A percentile compares a stretch with the other conserved stretches of the same genome.
Evolutionary conservation across 73 alveolate species (phyloP).

Genomic region (Tetrahymena borealis): DNA sequence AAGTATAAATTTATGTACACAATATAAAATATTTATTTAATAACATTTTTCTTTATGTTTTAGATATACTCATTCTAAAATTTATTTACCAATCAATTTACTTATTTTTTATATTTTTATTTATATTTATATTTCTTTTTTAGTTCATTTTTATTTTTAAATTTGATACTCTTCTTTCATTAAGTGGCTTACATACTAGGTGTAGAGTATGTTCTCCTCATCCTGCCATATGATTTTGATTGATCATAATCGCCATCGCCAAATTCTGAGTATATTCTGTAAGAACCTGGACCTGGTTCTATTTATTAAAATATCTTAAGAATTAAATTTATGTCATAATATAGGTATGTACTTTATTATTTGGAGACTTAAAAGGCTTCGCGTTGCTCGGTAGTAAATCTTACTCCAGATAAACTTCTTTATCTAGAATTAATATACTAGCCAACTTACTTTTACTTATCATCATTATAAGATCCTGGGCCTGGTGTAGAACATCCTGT

Average conservation of each 20-base stretch:
- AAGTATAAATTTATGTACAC: too few relatives aligned
- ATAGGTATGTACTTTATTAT: background rate
- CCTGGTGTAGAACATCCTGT: background rate
- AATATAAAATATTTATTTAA: too few relatives aligned
- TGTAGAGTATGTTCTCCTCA: background rate
- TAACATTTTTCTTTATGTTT: too few relatives aligned
- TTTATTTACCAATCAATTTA: too few relatives aligned
- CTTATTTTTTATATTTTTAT: too few relatives aligned
- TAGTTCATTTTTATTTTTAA: too few relatives aligned
- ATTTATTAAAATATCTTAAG: background rate
- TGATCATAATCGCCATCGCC: background rate
- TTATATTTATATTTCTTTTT: too few relatives aligned
- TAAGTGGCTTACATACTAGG: background rate
- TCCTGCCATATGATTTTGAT: background rate
- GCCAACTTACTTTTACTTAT: background rate
- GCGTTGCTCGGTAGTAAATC: background rate
- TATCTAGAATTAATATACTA: background rate
- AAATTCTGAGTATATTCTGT: background rate
- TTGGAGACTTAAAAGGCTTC: background rate
- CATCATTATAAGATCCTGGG: background rate
- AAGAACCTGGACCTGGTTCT: background rate
- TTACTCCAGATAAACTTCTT: background rate
- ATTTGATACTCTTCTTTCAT: too few relatives aligned
- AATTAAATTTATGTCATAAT: background rate
- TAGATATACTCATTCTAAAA: too few relatives aligned